A percentile compares a stretch with the other conserved stretches of the same genome.
phyloP scores from a whole-genome alignment of 257 asterid species.

The Cynanchum wilfordii region DNA sequence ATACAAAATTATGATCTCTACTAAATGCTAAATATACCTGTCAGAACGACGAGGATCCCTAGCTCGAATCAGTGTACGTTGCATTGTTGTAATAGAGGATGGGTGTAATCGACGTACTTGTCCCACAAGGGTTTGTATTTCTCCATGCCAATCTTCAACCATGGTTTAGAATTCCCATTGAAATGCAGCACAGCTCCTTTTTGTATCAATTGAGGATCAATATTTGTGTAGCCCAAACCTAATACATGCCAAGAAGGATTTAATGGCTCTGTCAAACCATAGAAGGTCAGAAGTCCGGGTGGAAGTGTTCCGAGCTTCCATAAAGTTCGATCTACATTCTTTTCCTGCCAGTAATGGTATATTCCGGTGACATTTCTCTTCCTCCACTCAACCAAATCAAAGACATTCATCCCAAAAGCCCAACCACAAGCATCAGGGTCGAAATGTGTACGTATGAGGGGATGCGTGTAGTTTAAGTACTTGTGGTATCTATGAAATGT shows the following conservation, averaged over 20 bases:
- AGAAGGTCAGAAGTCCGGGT: conserved; percentile 43
- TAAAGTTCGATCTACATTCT: conserved; percentile 36
- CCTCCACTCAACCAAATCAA: conserved; percentile 46
- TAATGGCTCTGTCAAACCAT: conserved; percentile 44
- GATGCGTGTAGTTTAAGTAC: conserved; percentile 41
- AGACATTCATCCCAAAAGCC: conserved; percentile 51
- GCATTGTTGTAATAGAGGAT: conserved; percentile 34
- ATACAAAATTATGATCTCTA: not conserved
- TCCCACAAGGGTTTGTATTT: conserved; percentile 47
- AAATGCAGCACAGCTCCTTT: conserved; percentile 45
- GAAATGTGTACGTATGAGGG: conserved; percentile 37
- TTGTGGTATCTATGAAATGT: conserved; percentile 45
- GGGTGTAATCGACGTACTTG: conserved; percentile 36
- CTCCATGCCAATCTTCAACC: conserved; percentile 47
- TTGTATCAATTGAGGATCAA: conserved; percentile 35
- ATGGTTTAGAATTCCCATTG: conserved; percentile 45
- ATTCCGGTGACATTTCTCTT: conserved; percentile 43
- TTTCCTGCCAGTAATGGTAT: conserved; percentile 51
- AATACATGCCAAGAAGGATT: conserved; percentile 42
- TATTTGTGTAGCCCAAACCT: conserved; percentile 45
- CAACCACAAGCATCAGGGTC: conserved; percentile 60
- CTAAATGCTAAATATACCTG: not conserved
- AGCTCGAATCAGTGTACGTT: conserved; percentile 24
- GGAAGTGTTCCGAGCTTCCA: conserved; percentile 54
- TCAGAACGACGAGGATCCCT: not conserved